Conservation (phyloP, 2,329 filamentous ascomycete species). For the Aspergillus pseudotamarii region DNA sequence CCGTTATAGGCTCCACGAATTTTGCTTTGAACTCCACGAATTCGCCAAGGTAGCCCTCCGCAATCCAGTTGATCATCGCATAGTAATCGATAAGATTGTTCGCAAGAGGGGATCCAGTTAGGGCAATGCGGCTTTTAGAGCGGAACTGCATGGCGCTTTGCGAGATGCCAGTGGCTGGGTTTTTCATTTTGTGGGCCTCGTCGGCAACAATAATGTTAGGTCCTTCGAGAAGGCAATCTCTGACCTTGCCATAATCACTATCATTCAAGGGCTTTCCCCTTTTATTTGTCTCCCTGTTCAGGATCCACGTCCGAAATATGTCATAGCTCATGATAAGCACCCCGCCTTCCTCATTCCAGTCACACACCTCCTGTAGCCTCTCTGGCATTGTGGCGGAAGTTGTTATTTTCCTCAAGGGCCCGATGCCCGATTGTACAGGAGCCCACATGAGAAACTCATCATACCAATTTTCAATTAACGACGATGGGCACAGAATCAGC, state of each 20-base stretch:
- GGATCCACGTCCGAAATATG: constrained; percentile 60
- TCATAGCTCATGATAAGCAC: constrained; percentile 76
- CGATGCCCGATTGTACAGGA: constrained; percentile 56
- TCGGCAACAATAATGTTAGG: constrained; percentile 80
- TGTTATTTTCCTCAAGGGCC: constrained; percentile 60
- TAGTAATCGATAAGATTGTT: constrained; percentile 86
- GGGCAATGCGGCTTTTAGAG: constrained; percentile 73
- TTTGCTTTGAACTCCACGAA: constrained; percentile 67
- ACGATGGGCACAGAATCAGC: constrained; percentile 74
- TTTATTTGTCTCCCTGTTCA: constrained; percentile 35
- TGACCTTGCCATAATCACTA: constrained; percentile 43
- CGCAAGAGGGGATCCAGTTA: constrained; percentile 83
- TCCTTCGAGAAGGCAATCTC: constrained; percentile 57
- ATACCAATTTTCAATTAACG: constrained; percentile 78
- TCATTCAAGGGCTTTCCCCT: constrained; percentile 32
- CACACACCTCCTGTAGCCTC: constrained; percentile 52
- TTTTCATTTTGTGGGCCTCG: constrained; percentile 82
- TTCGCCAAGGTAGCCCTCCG: constrained; percentile 74
- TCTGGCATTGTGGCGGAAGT: constrained; percentile 36
- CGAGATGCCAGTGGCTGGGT: constrained; percentile 57
- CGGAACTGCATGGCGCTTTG: constrained; percentile 60
- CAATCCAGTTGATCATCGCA: constrained; percentile 85
- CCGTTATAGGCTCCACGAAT: constrained; percentile 73
- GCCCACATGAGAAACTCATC: constrained; percentile 76
- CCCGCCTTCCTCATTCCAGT: constrained; percentile 69